A percentile compares a stretch with the other conserved stretches of the same genome.
phyloP scores from a whole-genome alignment of 1,284 basidiomycete species.

The Boletus holoroseus region DNA sequence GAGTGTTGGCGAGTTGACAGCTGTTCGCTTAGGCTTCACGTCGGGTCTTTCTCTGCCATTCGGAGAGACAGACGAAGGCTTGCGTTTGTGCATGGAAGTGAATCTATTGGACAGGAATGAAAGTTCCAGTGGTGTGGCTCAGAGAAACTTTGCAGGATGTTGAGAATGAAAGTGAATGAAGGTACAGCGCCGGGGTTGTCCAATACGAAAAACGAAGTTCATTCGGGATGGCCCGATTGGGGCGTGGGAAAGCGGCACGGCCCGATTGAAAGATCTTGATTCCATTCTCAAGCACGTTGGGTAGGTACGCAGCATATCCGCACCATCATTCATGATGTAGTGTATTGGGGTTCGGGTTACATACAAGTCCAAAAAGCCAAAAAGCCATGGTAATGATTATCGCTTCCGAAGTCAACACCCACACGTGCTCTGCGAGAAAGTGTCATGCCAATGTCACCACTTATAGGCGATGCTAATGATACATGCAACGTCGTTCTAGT shows the following conservation, averaged over 20 bases:
- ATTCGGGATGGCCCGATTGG: not conserved
- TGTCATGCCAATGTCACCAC: not conserved
- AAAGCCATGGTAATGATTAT: conserved; percentile 13
- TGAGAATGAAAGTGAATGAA: conserved; percentile 9
- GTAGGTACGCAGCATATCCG: conserved; percentile 15
- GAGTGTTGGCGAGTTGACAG: conserved; percentile 36
- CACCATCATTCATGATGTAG: conserved; percentile 10
- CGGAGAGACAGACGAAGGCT: not conserved
- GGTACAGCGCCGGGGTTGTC: not conserved
- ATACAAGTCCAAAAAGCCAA: conserved; percentile 16
- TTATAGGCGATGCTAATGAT: not conserved
- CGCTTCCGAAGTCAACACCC: conserved; percentile 25
- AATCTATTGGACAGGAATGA: not conserved
- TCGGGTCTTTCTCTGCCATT: conserved; percentile 9
- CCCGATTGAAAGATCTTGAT: conserved; percentile 22
- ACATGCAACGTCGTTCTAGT: not conserved
- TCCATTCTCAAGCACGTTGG: conserved; percentile 26
- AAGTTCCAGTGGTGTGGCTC: not conserved
- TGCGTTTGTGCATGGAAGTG: conserved; percentile 22
- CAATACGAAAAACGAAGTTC: not conserved
- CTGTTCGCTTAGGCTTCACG: conserved; percentile 2
- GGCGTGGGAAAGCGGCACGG: conserved; percentile 17
- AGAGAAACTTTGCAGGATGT: not conserved
- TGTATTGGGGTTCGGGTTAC: conserved; percentile 19
- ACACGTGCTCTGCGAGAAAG: conserved; percentile 16